These are phyloP conservation scores for Eucalyptus melliodora DNA, from an alignment of 345 rosid species.

Conservation along the genomic window DNA sequence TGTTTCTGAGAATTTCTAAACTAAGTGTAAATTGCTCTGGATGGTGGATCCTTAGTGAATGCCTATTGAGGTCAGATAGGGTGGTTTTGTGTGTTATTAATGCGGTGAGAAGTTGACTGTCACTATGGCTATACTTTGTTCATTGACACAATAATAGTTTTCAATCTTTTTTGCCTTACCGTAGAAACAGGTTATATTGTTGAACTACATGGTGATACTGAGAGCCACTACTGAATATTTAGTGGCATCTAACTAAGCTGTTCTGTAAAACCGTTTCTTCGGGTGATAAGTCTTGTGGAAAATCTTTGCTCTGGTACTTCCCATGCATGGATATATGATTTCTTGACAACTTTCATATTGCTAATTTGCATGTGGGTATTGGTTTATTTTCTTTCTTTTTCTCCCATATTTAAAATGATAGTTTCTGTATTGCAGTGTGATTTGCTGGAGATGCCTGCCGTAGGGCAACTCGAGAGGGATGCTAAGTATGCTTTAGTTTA, in stretches of 20 bases:
- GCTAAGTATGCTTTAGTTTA: conserved; percentile 52
- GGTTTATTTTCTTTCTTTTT: not conserved
- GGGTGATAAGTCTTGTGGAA: not conserved
- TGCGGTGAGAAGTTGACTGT: not conserved
- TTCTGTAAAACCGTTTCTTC: not conserved
- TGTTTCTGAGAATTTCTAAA: not conserved
- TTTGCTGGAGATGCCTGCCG: conserved; percentile 81
- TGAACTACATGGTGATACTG: not conserved
- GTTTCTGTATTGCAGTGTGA: conserved; percentile 59
- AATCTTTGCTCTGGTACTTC: not conserved
- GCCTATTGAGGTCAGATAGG: not conserved
- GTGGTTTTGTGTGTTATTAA: not conserved
- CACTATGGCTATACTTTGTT: not conserved
- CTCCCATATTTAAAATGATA: not conserved
- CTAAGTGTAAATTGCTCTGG: not conserved
- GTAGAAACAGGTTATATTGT: not conserved
- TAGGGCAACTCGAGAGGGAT: conserved; percentile 78
- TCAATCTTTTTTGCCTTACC: not conserved
- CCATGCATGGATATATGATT: not conserved
- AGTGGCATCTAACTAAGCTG: not conserved
- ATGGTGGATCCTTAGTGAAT: not conserved
- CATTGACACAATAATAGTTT: not conserved
- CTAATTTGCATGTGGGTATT: not conserved
- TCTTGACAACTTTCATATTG: not conserved
- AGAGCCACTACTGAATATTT: not conserved